A percentile compares a stretch with the other conserved stretches of the same genome.
phyloP scores from a whole-genome alignment of 176 grass and related monocot genomes.

The Guadua angustifolia region DNA sequence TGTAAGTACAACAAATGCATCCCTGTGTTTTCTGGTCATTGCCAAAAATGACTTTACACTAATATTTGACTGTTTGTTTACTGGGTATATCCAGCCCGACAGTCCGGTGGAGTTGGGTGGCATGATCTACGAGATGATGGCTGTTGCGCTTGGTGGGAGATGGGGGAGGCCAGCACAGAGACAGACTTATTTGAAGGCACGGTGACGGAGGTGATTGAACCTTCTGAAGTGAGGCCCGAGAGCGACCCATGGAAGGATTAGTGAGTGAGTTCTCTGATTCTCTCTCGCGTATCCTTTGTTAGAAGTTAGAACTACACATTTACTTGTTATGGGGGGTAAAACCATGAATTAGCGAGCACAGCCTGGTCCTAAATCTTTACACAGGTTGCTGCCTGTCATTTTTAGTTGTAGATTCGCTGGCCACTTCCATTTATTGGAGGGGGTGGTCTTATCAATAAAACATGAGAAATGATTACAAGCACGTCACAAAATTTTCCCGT shows the following conservation, averaged over 20 bases:
- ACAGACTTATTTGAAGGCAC: slow-evolving; percentile 4
- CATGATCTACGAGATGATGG: slow-evolving; percentile 96
- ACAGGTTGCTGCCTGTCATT: slow-evolving; percentile 25
- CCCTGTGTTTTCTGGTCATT: background rate
- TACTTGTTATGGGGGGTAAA: background rate
- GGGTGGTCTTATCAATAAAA: slow-evolving; percentile 42
- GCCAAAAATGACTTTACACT: background rate
- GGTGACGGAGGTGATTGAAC: slow-evolving; percentile 62
- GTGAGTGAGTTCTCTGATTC: slow-evolving; percentile 30
- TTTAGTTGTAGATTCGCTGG: slow-evolving; percentile 39
- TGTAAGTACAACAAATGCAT: slow-evolving; percentile 31
- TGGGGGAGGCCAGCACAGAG: slow-evolving; percentile 60
- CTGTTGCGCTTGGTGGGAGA: slow-evolving; percentile 78
- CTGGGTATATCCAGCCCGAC: slow-evolving; percentile 50
- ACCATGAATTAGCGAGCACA: slow-evolving; percentile 13
- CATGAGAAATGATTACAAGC: background rate
- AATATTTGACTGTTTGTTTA: slow-evolving; percentile 21
- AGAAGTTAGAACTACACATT: background rate
- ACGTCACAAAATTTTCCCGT: background rate
- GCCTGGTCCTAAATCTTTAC: background rate
- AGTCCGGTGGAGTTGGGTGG: slow-evolving; percentile 72
- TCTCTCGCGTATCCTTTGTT: background rate
- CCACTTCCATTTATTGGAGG: slow-evolving; percentile 26
- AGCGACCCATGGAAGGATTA: slow-evolving; percentile 83
- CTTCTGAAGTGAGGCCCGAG: slow-evolving; percentile 79